Base-by-base conservation (phyloP, 345 rosid species). In the Salix viminalis region DNA sequence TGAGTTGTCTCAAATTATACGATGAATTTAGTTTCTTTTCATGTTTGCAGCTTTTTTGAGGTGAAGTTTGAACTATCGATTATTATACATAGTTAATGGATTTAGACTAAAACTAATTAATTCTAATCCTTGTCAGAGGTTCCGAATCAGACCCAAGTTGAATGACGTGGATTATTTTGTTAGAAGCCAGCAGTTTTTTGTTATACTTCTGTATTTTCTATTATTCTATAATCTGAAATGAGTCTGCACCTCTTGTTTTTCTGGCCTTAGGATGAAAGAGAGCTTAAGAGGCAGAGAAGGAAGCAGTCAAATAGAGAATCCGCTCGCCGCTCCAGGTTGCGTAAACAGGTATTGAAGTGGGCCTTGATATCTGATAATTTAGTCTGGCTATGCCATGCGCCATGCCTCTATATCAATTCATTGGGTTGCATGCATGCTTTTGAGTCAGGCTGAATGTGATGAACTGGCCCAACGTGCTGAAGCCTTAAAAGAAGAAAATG, bases 231-330 rank as follows among this genome's bases (percentile, higher is more conserved):
- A 34, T 21, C 28, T 41, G 14, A 12, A 67, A 13, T 23, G 48
- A 18, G n/a, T 11, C 14, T 3, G 13, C 21, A 6, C 71, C 14
- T 69, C 9, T 37, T 68, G 19, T 58, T 41, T 74, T 30, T 72
- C 26, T 74, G 80, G 36, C 54, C 79, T 68, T 79, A 95, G 99
- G 98, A 95, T 77, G 99, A 95, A 77, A 87, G 98, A 80, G 99
- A 96, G 81, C 75, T 96, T 65, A 96, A 96, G 88, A 86, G 96
- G 75, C 99, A 93, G 83, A 91, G 90, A 84, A 85, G 99, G 83
- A 96, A 96, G 87, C 99, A 96, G 83, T 96, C 99, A 70, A 96
- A 96, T 83, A 87, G 99, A 85, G 99, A 96, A 88, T 96, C 99
- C 72, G 99, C 99, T 73, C 90, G 98, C 28, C 88, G 97, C 54